phyloP scores from a whole-genome alignment of 768 basidiomycete genomes.

The Rhodotorula toruloides region DNA sequence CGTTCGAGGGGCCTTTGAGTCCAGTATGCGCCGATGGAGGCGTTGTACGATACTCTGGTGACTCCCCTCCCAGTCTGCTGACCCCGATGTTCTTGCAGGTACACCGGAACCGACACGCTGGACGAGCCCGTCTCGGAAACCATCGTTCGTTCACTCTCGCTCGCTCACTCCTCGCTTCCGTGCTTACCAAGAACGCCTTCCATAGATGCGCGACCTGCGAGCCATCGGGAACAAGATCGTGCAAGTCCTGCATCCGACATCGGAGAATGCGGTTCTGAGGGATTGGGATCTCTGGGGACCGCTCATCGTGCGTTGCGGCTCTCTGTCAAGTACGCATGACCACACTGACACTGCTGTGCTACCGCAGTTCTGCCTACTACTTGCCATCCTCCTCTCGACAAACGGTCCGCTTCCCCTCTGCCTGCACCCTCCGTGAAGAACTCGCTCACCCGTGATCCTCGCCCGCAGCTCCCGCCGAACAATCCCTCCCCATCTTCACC shows the following conservation, averaged over 20 bases:
- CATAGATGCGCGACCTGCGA: conserved; percentile 76
- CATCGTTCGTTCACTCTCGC: conserved; percentile 60
- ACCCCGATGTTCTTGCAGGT: conserved; percentile 50
- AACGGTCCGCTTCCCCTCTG: conserved; percentile 54
- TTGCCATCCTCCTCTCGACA: conserved; percentile 78
- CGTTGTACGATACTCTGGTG: too few relatives aligned
- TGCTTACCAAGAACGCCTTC: not conserved
- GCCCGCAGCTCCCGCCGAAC: conserved; percentile 67
- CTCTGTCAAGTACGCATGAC: conserved; percentile 42
- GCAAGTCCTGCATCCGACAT: conserved; percentile 83
- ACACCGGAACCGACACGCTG: conserved; percentile 77
- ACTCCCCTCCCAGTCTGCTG: not conserved
- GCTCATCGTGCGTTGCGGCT: conserved; percentile 52
- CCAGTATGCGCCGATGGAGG: not conserved
- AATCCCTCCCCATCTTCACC: conserved; percentile 84
- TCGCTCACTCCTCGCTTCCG: conserved; percentile 3
- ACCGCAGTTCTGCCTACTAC: conserved; percentile 58
- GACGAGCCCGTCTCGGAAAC: conserved; percentile 87
- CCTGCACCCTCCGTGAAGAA: not conserved
- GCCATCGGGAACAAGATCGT: conserved; percentile 90
- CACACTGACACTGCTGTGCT: conserved; percentile 36
- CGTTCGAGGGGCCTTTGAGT: not conserved
- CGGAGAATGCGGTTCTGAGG: conserved; percentile 67
- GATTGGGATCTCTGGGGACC: conserved; percentile 99
- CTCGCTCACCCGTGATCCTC: not conserved